Conservation (phyloP, 106 monocot genomes). For the Allium sativum region DNA sequence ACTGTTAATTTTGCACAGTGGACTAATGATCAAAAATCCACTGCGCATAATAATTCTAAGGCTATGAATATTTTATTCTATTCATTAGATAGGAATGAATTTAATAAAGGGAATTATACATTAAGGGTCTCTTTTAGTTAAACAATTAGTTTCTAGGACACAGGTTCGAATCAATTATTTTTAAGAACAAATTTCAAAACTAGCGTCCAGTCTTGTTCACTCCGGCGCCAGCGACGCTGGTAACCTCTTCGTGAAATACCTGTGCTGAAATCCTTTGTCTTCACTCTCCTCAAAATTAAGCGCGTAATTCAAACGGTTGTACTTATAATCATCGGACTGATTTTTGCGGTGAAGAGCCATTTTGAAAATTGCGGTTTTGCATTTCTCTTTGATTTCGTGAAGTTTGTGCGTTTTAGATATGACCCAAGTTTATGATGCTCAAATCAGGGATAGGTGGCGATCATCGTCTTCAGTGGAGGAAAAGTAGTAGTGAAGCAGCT, state of each 20-base stretch:
- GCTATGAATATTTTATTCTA: too few relatives aligned
- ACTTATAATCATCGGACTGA: conserved; percentile 30
- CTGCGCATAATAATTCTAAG: too few relatives aligned
- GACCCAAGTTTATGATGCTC: conserved; percentile 40
- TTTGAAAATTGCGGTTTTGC: conserved; percentile 9
- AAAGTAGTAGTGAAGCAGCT: conserved; percentile 53
- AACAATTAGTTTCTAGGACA: too few relatives aligned
- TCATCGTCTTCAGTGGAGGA: not conserved
- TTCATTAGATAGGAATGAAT: too few relatives aligned
- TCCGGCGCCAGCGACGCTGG: conserved; percentile 27
- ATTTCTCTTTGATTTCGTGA: conserved; percentile 28
- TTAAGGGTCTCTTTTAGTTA: too few relatives aligned
- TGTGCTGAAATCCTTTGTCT: conserved; percentile 15
- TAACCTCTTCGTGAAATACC: conserved; percentile 30
- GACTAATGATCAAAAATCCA: too few relatives aligned
- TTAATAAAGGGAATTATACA: too few relatives aligned
- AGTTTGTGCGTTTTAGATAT: conserved; percentile 26
- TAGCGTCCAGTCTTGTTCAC: not conserved
- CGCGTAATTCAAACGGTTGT: conserved; percentile 57
- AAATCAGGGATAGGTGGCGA: conserved; percentile 16
- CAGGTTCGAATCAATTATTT: too few relatives aligned
- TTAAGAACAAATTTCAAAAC: too few relatives aligned
- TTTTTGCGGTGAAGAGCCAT: conserved; percentile 1
- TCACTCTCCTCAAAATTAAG: conserved; percentile 49
- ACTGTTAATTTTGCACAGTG: too few relatives aligned